Evolutionary conservation across 2,329 filamentous ascomycete species (phyloP).

Genomic region (Ambrosiella beaveri): DNA sequence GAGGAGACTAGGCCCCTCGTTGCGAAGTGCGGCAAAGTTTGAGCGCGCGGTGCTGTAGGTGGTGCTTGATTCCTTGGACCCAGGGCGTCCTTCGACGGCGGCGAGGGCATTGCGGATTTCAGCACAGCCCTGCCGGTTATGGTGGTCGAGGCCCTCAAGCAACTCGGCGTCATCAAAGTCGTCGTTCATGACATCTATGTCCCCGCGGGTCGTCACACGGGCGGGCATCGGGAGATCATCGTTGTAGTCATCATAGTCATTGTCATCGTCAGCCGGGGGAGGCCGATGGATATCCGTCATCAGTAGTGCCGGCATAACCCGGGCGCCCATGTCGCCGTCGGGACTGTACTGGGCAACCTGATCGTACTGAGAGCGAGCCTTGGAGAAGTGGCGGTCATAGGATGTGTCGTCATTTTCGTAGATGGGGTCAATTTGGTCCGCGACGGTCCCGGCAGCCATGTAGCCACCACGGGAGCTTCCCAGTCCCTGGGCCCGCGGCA

Average conservation of each 20-base stretch:
- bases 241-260: background rate
- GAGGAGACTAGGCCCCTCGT: slow-evolving; percentile 34
- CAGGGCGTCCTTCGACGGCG: slow-evolving; percentile 20
- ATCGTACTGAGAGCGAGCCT: background rate
- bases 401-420: slow-evolving; percentile 39
- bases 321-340: slow-evolving; percentile 8
- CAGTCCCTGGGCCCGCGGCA: slow-evolving; percentile 5
- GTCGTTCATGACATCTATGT: slow-evolving; percentile 40
- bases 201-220: slow-evolving; percentile 15
- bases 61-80: slow-evolving; percentile 23
- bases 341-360: background rate
- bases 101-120: slow-evolving; percentile 13
- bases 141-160: slow-evolving; percentile 26
- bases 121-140: slow-evolving; percentile 5
- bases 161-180: slow-evolving; percentile 39
- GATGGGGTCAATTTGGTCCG: slow-evolving; percentile 35
- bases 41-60: slow-evolving; percentile 37
- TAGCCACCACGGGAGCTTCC: slow-evolving; percentile 13
- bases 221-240: background rate
- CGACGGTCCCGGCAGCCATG: slow-evolving; percentile 15
- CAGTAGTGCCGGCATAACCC: background rate
- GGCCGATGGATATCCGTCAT: slow-evolving; percentile 8
- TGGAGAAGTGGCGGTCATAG: slow-evolving; percentile 11
- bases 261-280: slow-evolving; percentile 6
- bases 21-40: slow-evolving; percentile 33